These are phyloP conservation scores for Haplosporangium gracile DNA, from an alignment of 192 early-diverging fungal genomes.

Conservation along the genomic window DNA sequence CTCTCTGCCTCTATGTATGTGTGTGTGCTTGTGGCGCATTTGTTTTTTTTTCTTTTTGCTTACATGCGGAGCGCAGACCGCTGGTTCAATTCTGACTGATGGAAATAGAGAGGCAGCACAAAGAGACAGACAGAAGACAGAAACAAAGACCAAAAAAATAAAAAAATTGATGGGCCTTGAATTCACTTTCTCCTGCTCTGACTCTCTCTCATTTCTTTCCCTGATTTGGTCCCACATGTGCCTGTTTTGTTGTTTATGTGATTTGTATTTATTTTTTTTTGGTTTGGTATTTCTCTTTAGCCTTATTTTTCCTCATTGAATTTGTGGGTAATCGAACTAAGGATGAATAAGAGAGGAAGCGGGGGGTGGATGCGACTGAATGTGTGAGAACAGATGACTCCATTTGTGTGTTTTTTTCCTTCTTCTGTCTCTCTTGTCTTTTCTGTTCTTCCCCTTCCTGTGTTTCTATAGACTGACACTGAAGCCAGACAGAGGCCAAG, in stretches of 20 bases:
- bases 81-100: neutral
- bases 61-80: neutral
- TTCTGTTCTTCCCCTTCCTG: neutral
- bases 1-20: neutral
- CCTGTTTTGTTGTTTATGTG: neutral
- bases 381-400: neutral
- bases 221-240: neutral
- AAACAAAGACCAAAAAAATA: neutral
- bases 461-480: constrained; percentile 5
- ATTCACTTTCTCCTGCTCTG: neutral
- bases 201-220: neutral
- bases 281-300: neutral
- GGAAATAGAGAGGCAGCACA: neutral
- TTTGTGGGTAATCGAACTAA: neutral
- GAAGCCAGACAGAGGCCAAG: neutral
- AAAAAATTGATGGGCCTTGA: neutral
- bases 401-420: neutral
- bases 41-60: neutral
- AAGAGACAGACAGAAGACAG: neutral
- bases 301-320: neutral
- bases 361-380: neutral
- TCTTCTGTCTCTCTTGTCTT: neutral
- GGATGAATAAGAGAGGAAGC: neutral
- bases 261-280: neutral
- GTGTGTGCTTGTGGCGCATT: neutral